phyloP scores from a whole-genome alignment of 2,329 filamentous ascomycete species.

The Monosporascus sp. region DNA sequence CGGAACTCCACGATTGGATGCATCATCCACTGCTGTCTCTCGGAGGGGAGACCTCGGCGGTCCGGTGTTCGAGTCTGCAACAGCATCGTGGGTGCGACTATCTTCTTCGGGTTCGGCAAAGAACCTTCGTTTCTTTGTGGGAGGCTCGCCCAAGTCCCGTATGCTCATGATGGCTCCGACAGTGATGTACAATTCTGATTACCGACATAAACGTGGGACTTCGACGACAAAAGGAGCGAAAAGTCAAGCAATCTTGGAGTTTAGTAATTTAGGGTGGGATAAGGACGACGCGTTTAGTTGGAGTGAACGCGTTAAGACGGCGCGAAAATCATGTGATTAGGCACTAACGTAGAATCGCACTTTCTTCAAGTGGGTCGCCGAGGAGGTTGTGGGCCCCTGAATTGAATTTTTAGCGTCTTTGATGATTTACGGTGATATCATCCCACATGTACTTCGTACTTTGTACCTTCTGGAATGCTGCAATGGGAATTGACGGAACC shows the following conservation, averaged over 20 bases:
- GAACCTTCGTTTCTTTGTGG: slow-evolving; percentile 32
- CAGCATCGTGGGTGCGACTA: slow-evolving; percentile 3
- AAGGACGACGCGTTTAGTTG: not conserved
- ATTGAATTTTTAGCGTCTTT: not conserved
- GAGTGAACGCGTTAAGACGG: not conserved
- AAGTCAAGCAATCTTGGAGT: not conserved
- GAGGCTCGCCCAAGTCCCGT: slow-evolving; percentile 28
- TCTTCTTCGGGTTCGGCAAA: slow-evolving; percentile 33
- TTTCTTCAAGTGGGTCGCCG: not conserved
- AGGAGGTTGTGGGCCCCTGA: not conserved
- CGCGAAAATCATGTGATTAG: not conserved
- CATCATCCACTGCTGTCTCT: slow-evolving; percentile 15
- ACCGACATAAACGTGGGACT: no score
- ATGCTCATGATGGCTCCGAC: slow-evolving; percentile 30
- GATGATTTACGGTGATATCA: not conserved
- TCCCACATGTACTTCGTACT: not conserved
- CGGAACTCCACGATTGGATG: slow-evolving; percentile 6
- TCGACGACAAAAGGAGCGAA: not conserved
- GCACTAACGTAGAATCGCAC: not conserved
- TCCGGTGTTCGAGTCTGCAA: slow-evolving; percentile 12
- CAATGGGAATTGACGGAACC: not conserved
- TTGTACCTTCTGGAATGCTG: not conserved
- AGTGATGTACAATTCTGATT: no score
- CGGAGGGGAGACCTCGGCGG: slow-evolving; percentile 11
- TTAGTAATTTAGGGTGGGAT: not conserved